A percentile compares a stretch with the other conserved stretches of the same genome.
These are phyloP conservation scores for Dendrobium catenatum DNA, from an alignment of 106 monocot species.

Conservation along the genomic window DNA sequence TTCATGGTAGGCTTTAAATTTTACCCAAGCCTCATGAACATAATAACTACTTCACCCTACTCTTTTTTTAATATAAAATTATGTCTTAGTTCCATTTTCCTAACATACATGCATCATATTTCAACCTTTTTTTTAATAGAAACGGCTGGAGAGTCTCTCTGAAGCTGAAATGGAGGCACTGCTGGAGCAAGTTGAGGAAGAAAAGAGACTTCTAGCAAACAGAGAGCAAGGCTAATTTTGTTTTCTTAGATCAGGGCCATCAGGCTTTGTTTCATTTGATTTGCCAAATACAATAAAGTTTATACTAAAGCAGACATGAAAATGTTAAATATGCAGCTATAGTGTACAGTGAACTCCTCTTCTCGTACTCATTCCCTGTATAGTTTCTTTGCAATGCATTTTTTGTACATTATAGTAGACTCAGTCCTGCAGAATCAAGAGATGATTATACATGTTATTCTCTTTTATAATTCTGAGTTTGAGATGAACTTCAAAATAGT, in stretches of 20 bases:
- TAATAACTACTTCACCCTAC: too few relatives aligned
- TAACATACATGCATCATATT: too few relatives aligned
- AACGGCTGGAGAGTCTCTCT: constrained; percentile 68
- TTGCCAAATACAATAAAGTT: not conserved
- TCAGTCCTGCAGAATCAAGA: too few relatives aligned
- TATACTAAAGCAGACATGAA: not conserved
- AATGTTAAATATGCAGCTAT: not conserved
- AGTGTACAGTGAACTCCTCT: not conserved
- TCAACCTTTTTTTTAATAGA: constrained; percentile 29
- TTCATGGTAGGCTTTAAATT: too few relatives aligned
- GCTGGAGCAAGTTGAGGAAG: constrained; percentile 91
- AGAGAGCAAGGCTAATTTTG: constrained; percentile 2
- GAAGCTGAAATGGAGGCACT: constrained; percentile 75
- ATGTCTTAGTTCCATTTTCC: too few relatives aligned
- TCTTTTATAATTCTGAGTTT: too few relatives aligned
- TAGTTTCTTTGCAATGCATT: not conserved
- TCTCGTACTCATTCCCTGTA: not conserved
- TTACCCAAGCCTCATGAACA: too few relatives aligned
- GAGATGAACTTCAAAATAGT: too few relatives aligned
- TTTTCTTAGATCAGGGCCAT: not conserved
- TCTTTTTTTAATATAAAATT: too few relatives aligned
- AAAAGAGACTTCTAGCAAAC: constrained; percentile 41
- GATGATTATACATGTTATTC: too few relatives aligned
- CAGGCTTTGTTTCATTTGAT: not conserved
- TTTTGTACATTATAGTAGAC: not conserved